These are phyloP conservation scores for Diddensiella transvaalensis DNA, from an alignment of 805 yeast genomes.

Conservation along the genomic window DNA sequence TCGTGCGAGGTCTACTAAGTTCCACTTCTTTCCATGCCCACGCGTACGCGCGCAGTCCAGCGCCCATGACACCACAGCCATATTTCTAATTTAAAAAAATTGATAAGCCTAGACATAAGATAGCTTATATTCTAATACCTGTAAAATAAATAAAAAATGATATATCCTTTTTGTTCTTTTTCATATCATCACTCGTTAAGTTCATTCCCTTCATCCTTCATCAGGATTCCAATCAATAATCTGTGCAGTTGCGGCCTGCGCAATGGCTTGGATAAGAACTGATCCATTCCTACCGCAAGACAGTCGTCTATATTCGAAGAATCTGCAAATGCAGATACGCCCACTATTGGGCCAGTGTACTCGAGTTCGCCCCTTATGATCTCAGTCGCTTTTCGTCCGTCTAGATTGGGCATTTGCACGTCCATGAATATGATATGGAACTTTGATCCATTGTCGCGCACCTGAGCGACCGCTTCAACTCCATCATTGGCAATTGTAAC, in stretches of 20 bases:
- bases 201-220: neutral
- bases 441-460: conserved; percentile 41
- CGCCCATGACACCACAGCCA: too few species aligned
- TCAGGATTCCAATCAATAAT: conserved; percentile 36
- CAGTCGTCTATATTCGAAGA: conserved; percentile 78
- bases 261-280: conserved; percentile 85
- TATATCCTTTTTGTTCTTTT: too few species aligned
- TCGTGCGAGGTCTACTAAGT: neutral
- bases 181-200: neutral
- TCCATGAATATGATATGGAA: conserved; percentile 91
- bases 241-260: conserved; percentile 64
- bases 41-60: neutral
- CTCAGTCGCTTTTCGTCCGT: conserved; percentile 81
- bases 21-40: conserved; percentile 1
- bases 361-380: conserved; percentile 61
- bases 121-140: too few species aligned
- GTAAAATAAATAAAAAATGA: too few species aligned
- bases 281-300: conserved; percentile 86
- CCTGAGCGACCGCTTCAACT: conserved; percentile 72
- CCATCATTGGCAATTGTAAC: conserved; percentile 87
- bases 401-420: conserved; percentile 94
- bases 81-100: too few species aligned
- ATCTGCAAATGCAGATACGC: conserved; percentile 94
- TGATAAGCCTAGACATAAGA: too few species aligned
- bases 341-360: conserved; percentile 76